Percentiles rank a stretch among this genome's conserved stretches.
Conservation (phyloP, 768 basidiomycete species). For the Termitomyces sp. region DNA sequence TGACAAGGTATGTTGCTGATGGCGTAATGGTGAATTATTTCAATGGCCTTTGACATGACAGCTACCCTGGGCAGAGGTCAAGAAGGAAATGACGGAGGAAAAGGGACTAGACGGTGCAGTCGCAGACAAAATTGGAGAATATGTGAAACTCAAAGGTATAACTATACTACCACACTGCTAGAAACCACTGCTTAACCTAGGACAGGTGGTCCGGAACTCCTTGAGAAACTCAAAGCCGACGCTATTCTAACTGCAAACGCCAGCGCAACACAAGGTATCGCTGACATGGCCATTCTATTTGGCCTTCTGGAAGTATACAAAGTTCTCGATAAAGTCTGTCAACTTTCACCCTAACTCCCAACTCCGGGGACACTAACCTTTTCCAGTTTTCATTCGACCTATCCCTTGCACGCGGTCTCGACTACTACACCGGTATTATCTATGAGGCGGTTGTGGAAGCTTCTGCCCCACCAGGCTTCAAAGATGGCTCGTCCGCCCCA, state of each 20-base stretch:
- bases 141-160: constrained; percentile 90
- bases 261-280: constrained; percentile 75
- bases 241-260: constrained; percentile 58
- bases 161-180: background rate
- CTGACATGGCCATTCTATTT: constrained; percentile 86
- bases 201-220: constrained; percentile 74
- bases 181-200: background rate
- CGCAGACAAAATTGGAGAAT: constrained; percentile 95
- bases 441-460: constrained; percentile 94
- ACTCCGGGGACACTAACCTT: background rate
- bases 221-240: constrained; percentile 67
- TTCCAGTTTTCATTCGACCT: constrained; percentile 89
- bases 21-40: background rate
- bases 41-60: constrained; percentile 20
- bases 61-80: constrained; percentile 89
- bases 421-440: constrained; percentile 98
- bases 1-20: constrained; percentile 66
- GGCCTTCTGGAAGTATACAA: constrained; percentile 76
- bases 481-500: constrained; percentile 34
- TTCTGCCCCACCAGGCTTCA: constrained; percentile 87
- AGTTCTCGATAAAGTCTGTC: constrained; percentile 65
- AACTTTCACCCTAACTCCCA: background rate
- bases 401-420: constrained; percentile 93
- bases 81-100: constrained; percentile 94
- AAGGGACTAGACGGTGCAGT: constrained; percentile 79